Base-by-base conservation (phyloP, 257 asterid genomes). In the Solanum boliviense region DNA sequence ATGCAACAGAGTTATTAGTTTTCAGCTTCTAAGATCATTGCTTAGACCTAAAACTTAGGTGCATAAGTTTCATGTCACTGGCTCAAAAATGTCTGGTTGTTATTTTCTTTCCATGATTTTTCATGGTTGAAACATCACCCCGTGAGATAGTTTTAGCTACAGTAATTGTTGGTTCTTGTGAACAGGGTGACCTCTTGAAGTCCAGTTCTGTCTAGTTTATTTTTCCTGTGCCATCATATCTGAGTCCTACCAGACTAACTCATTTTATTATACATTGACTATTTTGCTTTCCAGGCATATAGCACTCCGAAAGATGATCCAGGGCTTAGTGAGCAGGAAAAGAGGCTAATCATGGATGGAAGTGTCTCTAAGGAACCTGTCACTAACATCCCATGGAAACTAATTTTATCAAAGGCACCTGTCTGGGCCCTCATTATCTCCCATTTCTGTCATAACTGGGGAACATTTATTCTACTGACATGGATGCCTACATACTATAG, bases 391-490 rank as follows among this genome's bases (percentile, higher is more conserved):
- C 99, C 99, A 71, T 96, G 99, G 99, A 95, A 91, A 91, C 92
- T 91, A 88, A 96, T 97, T 89, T 92, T 96, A 73, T 92, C 99
- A 7, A 97, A 95, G 91, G 95, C 94, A 79, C 96, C 99, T 87
- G 99, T 97, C 68, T 97, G 99, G 99, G 99, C 99, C 92, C 98
- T 97, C 92, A 97, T 97, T 74, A 89, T 95, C 92, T 95, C 99
- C 90, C 99, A 97, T 90, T 97, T 97, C 93, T 97, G 99, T 89
- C 99, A 96, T 89, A 97, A 97, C 83, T 97, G 99, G 99, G 99
- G 99, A 91, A 97, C 98, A 67, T 97, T 97, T 91, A 95, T 97
- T 92, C 98, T 95, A 41, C 92, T 97, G 89, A 97, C 99, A 29
- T 97, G 99, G 99, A 97, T 96, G 99, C 98, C 98, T 18, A 95